Percentiles rank a stretch among this genome's conserved stretches.
Evolutionary conservation across 306 rosid species (phyloP).

Genomic region (Pterocarpus santalinus): DNA sequence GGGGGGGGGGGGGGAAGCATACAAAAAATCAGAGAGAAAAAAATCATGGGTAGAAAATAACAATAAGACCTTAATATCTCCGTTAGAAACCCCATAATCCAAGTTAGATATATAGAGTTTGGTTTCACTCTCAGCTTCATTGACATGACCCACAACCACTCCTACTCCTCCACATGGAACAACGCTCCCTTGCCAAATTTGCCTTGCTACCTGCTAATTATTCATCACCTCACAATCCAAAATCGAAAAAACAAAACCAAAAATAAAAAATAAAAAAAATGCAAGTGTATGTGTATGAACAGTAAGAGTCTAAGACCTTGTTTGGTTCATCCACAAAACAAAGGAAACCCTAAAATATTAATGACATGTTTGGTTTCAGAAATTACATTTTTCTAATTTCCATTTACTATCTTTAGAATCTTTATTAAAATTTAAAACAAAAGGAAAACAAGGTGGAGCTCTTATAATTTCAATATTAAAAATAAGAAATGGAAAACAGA

Average conservation of each 20-base stretch:
- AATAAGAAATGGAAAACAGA: background rate
- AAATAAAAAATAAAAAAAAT: too few relatives aligned
- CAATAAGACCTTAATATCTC: conserved; percentile 42
- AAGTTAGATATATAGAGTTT: conserved; percentile 50
- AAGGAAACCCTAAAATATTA: background rate
- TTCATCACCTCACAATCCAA: conserved; percentile 19
- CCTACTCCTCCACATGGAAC: background rate
- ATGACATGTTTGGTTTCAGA: background rate
- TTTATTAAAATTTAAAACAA: background rate
- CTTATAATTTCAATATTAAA: too few relatives aligned
- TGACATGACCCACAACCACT: background rate
- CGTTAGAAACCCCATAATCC: conserved; percentile 39
- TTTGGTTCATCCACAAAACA: too few relatives aligned
- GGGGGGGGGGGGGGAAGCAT: background rate
- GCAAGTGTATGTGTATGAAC: too few relatives aligned
- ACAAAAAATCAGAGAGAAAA: background rate
- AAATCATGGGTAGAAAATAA: background rate
- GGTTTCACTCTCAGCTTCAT: conserved; percentile 15
- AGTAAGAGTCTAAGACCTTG: too few relatives aligned
- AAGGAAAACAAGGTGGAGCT: background rate
- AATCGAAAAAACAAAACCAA: background rate
- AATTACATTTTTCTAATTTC: background rate
- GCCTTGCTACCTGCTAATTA: background rate
- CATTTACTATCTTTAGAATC: background rate
- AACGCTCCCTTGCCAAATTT: background rate